Evolutionary conservation across 2,329 filamentous ascomycete species (phyloP).

Genomic region (Dothidotthia symphoricarpi): DNA sequence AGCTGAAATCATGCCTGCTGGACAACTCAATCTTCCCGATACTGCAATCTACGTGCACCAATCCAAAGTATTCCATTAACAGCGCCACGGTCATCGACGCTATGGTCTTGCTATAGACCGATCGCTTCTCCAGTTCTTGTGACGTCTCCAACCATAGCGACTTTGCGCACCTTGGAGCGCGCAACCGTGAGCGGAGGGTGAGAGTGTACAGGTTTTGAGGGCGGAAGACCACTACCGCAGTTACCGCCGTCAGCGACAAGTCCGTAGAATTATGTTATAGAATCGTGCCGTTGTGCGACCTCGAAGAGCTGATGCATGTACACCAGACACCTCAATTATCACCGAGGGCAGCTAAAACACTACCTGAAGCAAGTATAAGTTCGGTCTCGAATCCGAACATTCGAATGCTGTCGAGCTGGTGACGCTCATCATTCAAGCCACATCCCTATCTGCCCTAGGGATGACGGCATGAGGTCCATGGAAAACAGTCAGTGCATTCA

Average conservation of each 20-base stretch:
- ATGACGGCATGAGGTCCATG: too few species aligned
- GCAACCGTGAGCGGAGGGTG: slow-evolving; percentile 38
- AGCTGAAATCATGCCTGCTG: slow-evolving; percentile 18
- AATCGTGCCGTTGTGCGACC: too few species aligned
- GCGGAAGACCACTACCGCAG: slow-evolving; percentile 25
- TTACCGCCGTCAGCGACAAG: slow-evolving; percentile 30
- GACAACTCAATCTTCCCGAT: slow-evolving; percentile 27
- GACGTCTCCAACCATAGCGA: slow-evolving; percentile 40
- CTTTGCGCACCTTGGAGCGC: slow-evolving; percentile 36
- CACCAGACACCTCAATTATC: too few species aligned
- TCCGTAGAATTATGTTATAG: slow-evolving; percentile 35
- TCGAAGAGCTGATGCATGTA: too few species aligned
- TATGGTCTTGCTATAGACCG: slow-evolving; percentile 39
- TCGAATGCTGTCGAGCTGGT: too few species aligned
- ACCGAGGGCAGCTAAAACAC: too few species aligned
- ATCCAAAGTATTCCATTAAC: slow-evolving; percentile 33
- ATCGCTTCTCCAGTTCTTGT: slow-evolving; percentile 36
- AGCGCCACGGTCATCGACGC: slow-evolving; percentile 40
- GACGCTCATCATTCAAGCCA: too few species aligned
- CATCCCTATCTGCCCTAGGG: too few species aligned
- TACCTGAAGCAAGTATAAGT: too few species aligned
- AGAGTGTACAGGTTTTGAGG: slow-evolving; percentile 39
- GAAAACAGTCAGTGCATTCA: too few species aligned
- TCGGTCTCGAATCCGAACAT: too few species aligned
- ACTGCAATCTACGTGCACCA: slow-evolving; percentile 34